phyloP scores from a whole-genome alignment of 2,329 filamentous ascomycete genomes.

The Thielaviopsis ethacetica region DNA sequence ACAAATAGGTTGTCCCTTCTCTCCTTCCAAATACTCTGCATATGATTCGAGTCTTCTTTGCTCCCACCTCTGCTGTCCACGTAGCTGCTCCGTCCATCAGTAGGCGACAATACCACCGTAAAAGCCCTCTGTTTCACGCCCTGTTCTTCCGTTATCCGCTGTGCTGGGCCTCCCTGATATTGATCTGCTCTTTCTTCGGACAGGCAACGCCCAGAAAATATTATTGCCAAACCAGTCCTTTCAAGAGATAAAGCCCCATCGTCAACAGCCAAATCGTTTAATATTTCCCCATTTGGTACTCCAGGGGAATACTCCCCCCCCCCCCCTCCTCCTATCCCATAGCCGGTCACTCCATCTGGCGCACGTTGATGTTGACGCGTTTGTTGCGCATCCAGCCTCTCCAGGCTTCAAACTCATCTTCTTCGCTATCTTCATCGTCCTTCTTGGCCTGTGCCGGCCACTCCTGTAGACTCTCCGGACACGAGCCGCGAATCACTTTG shows the following conservation, averaged over 20 bases:
- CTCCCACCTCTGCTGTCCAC: too few species aligned
- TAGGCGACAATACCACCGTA: too few species aligned
- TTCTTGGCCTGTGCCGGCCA: conserved; percentile 44
- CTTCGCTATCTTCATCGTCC: conserved; percentile 14
- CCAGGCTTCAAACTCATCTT: conserved; percentile 49
- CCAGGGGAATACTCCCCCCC: neutral
- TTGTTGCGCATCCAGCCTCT: conserved; percentile 78
- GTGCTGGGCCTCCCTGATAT: too few species aligned
- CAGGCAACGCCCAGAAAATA: too few species aligned
- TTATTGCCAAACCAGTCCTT: too few species aligned
- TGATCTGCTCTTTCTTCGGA: too few species aligned
- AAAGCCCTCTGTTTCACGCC: too few species aligned
- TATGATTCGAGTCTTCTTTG: neutral
- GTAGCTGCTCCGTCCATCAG: too few species aligned
- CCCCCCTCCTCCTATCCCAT: too few species aligned
- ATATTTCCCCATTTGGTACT: neutral
- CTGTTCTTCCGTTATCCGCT: too few species aligned
- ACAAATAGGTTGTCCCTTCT: neutral
- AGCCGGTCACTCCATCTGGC: conserved; percentile 57
- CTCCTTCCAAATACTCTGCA: neutral
- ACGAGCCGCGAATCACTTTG: conserved; percentile 65
- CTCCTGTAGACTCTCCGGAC: conserved; percentile 53
- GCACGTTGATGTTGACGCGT: conserved; percentile 79
- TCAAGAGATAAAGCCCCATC: too few species aligned
- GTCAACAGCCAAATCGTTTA: neutral